Conservation (phyloP, 192 early-diverging fungal species). For the Kappamyces sp. region DNA sequence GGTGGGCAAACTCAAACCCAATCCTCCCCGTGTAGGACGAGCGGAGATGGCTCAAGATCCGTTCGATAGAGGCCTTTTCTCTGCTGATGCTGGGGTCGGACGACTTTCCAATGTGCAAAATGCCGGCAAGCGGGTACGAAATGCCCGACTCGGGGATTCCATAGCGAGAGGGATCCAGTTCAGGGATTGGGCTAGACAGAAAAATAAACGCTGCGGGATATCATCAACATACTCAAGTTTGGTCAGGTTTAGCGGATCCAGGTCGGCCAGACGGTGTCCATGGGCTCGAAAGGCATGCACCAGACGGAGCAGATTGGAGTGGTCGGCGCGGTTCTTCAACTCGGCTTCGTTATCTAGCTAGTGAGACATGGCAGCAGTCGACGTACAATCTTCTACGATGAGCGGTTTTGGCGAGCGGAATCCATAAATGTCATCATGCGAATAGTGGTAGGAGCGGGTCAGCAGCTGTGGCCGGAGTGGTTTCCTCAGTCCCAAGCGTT, state of each 20-base stretch:
- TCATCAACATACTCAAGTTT: slow-evolving; percentile 51
- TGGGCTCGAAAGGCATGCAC: slow-evolving; percentile 65
- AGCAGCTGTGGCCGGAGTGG: neutral
- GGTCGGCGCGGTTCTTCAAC: slow-evolving; percentile 72
- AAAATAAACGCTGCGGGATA: neutral
- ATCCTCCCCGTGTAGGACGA: slow-evolving; percentile 65
- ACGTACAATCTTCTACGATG: slow-evolving; percentile 70
- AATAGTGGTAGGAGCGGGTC: slow-evolving; percentile 54
- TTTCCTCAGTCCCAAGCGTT: no score
- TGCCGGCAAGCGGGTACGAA: slow-evolving; percentile 65
- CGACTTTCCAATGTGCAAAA: slow-evolving; percentile 61
- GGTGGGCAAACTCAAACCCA: slow-evolving; percentile 93
- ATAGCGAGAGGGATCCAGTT: slow-evolving; percentile 80
- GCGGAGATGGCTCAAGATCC: slow-evolving; percentile 67
- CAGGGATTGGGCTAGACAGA: slow-evolving; percentile 27
- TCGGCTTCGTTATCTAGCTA: slow-evolving; percentile 38
- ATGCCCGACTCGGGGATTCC: slow-evolving; percentile 56
- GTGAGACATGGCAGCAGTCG: neutral
- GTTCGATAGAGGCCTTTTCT: slow-evolving; percentile 54
- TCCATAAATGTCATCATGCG: slow-evolving; percentile 78
- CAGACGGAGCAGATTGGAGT: slow-evolving; percentile 79
- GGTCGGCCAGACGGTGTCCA: slow-evolving; percentile 74
- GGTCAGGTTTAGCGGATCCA: slow-evolving; percentile 81
- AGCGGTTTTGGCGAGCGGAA: slow-evolving; percentile 71
- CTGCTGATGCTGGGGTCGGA: slow-evolving; percentile 35